Base-by-base conservation (phyloP, 2,329 filamentous ascomycete genomes). In the Calonectria hawksworthii region DNA sequence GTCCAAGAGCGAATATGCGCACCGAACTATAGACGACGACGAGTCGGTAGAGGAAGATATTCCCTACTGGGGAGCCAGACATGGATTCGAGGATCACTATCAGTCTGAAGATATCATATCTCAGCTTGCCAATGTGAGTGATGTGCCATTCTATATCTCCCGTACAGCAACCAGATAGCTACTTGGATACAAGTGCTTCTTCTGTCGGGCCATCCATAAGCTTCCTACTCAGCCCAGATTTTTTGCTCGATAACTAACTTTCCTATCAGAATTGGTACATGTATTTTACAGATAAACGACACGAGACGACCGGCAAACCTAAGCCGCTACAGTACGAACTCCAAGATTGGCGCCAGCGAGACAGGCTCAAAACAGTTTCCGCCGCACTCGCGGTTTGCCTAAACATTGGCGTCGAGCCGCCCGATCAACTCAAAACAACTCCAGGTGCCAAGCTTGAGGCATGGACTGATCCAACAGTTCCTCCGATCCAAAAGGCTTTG, bases 211-310 rank as follows among this genome's bases (percentile, higher is more conserved):
- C 21, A 70, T 69, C 51, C 32, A n/a, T 6, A 4, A 16, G 13
- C 30, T 32, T 16, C 23, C 32, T 21, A 30, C 36, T 38, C 5
- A 9, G 14, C 11, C 9, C 6, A 41, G 9, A 7, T 28, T 63
- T 52, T 32, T 11, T 23, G 21, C 51, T 59, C 6, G 26, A 36
- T 11, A 44, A 61, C 80, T 81, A 74, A 81, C 21, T 23, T 64
- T 34, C 34, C 16, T 65, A 51, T 34, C 85, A 98, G 94, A 98
- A 95, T 79, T 99, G 98, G 92, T 99, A 98, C 88, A 99, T 99
- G 96, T 99, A 99, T 86, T 99, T 95, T 85, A 98, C 96, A 77
- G 97, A 99, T 86, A 99, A 99, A 86, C 94, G 96, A 68, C 97
- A 99, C 86, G 97, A 99, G 84, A 97, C 95, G 28, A 96, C 95